Conservation (phyloP, 2,329 filamentous ascomycete species). For the Colletotrichum simmondsii region DNA sequence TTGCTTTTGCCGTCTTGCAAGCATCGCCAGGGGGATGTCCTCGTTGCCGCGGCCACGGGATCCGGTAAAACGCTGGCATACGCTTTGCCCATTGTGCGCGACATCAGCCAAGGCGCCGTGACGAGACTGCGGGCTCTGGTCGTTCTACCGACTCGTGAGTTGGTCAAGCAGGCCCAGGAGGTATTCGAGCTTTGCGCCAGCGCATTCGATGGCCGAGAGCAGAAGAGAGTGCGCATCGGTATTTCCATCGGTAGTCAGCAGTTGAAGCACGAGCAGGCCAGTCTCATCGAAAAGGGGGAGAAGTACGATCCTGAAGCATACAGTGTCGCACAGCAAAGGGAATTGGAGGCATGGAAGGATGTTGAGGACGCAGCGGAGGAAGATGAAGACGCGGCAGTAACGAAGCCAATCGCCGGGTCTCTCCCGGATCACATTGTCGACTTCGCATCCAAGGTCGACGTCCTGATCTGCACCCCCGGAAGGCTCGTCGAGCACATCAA, state of each 20-base stretch:
- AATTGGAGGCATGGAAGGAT: slow-evolving; percentile 51
- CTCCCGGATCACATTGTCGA: slow-evolving; percentile 72
- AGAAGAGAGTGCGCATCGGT: slow-evolving; percentile 80
- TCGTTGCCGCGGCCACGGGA: slow-evolving; percentile 92
- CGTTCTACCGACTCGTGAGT: slow-evolving; percentile 89
- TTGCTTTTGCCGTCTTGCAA: slow-evolving; percentile 76
- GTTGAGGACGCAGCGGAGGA: slow-evolving; percentile 54
- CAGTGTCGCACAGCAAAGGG: slow-evolving; percentile 52
- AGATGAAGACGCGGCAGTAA: slow-evolving; percentile 52
- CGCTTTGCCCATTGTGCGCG: slow-evolving; percentile 84
- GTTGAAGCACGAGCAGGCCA: slow-evolving; percentile 71
- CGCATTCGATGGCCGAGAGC: slow-evolving; percentile 63
- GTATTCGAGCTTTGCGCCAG: slow-evolving; percentile 79
- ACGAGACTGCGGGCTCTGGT: slow-evolving; percentile 82
- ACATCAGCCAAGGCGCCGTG: slow-evolving; percentile 72
- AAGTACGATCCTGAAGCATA: slow-evolving; percentile 75
- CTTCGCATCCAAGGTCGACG: slow-evolving; percentile 80
- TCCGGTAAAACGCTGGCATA: slow-evolving; percentile 97
- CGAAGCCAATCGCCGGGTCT: slow-evolving; percentile 33
- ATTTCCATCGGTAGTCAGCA: slow-evolving; percentile 85
- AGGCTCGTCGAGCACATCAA: slow-evolving; percentile 91
- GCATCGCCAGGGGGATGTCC: slow-evolving; percentile 78
- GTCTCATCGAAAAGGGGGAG: slow-evolving; percentile 57
- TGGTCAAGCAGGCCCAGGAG: slow-evolving; percentile 87
- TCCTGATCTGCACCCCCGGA: slow-evolving; percentile 92